Conservation (phyloP, 2,329 filamentous ascomycete genomes). For the Aspergillus ustus region DNA sequence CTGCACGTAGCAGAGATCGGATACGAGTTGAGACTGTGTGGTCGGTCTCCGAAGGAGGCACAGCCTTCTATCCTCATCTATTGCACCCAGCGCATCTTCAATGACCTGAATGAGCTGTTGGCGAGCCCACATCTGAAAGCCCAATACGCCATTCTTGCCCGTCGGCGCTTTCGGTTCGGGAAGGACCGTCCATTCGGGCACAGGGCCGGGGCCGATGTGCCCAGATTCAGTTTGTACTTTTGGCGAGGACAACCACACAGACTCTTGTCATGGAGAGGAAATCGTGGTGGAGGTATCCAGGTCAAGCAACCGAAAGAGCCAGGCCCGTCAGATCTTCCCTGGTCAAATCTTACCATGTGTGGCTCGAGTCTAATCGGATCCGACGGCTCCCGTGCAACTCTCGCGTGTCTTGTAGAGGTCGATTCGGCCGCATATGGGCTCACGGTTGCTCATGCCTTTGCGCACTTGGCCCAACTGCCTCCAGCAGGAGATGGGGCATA, state of each 20-base stretch:
- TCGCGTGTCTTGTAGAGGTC: not conserved
- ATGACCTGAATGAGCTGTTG: not conserved
- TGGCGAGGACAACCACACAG: not conserved
- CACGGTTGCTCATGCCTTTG: not conserved
- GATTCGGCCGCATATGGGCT: not conserved
- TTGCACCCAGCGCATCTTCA: not conserved
- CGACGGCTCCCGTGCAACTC: not conserved
- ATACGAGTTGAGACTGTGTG: not conserved
- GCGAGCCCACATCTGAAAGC: not conserved
- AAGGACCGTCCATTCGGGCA: not conserved
- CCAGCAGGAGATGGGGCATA: too few relatives aligned
- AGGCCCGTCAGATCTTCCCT: not conserved
- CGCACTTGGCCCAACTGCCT: not conserved
- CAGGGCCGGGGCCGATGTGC: not conserved
- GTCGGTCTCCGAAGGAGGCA: not conserved
- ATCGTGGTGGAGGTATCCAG: not conserved
- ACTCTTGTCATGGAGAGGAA: not conserved
- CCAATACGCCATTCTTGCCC: not conserved
- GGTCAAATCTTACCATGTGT: not conserved
- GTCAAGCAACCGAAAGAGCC: not conserved
- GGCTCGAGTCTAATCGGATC: not conserved
- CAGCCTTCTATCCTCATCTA: not conserved
- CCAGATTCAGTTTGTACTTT: not conserved
- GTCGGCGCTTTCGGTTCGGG: not conserved
- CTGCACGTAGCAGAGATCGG: not conserved